phyloP scores from a whole-genome alignment of 805 yeast species.

The Hemisphaericaspora nanyangensis region DNA sequence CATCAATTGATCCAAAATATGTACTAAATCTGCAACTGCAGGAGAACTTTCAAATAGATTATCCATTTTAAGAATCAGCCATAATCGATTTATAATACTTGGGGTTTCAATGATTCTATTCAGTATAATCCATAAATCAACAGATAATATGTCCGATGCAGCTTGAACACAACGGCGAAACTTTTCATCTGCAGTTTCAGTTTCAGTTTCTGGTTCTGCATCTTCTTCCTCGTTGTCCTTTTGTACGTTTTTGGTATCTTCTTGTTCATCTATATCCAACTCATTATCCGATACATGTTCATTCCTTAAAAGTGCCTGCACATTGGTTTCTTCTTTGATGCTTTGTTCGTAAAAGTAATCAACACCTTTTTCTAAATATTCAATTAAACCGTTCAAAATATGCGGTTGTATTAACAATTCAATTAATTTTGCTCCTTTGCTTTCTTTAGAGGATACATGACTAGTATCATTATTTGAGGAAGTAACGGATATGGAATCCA shows the following conservation, averaged over 20 bases:
- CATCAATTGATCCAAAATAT: constrained; percentile 82
- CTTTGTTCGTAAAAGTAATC: constrained; percentile 36
- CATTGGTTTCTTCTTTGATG: constrained; percentile 18
- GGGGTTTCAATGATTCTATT: constrained; percentile 42
- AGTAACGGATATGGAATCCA: constrained; percentile 25
- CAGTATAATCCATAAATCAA: constrained; percentile 41
- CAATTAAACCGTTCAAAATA: constrained; percentile 63
- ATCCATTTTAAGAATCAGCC: constrained; percentile 34
- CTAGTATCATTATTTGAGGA: constrained; percentile 29
- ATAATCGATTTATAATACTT: constrained; percentile 34
- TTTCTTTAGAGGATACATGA: constrained; percentile 25
- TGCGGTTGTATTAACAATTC: constrained; percentile 80
- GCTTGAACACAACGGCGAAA: constrained; percentile 36
- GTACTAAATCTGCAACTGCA: constrained; percentile 41
- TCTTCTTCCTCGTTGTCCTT: constrained; percentile 7
- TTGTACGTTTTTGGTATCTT: not conserved
- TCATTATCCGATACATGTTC: constrained; percentile 3
- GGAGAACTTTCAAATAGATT: constrained; percentile 36
- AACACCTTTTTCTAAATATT: constrained; percentile 55
- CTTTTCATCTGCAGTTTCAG: constrained; percentile 29
- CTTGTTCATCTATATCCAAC: constrained; percentile 6
- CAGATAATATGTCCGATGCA: constrained; percentile 37
- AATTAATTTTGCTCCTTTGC: constrained; percentile 52
- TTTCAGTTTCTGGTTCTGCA: constrained; percentile 13
- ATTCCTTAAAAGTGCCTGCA: constrained; percentile 11